Base-by-base conservation (phyloP, 441 rosid genomes). In the Isatis lusitanica region DNA sequence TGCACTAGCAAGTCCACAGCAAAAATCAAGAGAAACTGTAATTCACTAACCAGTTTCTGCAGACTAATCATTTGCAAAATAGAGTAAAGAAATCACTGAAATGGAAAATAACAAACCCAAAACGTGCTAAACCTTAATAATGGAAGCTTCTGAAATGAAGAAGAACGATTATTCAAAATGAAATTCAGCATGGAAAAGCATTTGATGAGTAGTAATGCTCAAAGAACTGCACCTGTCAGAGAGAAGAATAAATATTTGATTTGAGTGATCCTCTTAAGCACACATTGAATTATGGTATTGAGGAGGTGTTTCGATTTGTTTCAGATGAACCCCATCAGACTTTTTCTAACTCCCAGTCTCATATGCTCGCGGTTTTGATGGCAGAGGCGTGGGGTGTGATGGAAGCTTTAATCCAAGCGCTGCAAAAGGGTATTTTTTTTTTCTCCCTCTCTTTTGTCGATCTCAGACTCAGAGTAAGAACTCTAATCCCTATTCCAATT, bases 171-270 rank as follows among this genome's bases (percentile, higher is more conserved):
- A 50, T 9, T 28, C 15, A 38, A 38, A 16, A 30, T n/a, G 21
- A 30, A 65, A 11, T 26, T 31, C 46, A 42, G 70, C 21, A 35
- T 53, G 18, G 58, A 38, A 57, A 64, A 18, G 52, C 21, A 55
- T 2, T 46, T 0, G 15, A 48, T 38, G 40, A 47, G 17, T 36
- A 70, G 8, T 56, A 31, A 28, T 59, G 48, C 43, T 38, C 42
- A 63, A 21, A 28, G 71, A 50, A 48, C 16, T 64, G 18, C 39
- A 93, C 97, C 98, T 93, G 78, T 93, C 98, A 56, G 98, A 93
- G 55, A 93, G 90, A 26, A 93, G 89, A 53, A 86, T 82, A 67
- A 93, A 93, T 85, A 94, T 87, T 76, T 86, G 94, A 80, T 89
- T 93, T 13, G 90, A 85, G 0, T 80, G 87, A 80, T 93, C 96